phyloP scores from a whole-genome alignment of 106 monocot genomes.

The Narthecium ossifragum region DNA sequence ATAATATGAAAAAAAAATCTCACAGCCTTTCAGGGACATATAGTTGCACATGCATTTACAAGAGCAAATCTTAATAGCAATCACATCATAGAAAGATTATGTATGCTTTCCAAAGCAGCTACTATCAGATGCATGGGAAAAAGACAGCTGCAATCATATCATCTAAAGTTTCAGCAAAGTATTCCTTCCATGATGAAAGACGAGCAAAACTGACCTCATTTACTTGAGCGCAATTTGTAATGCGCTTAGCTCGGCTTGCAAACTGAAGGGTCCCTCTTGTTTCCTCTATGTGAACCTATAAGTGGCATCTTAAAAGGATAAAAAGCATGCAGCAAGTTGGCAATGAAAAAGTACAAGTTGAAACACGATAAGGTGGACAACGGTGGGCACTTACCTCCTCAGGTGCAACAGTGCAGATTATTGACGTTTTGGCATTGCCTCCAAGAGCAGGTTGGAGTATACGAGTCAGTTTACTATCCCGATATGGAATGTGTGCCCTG shows the following conservation, averaged over 20 bases:
- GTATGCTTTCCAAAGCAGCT: too few species aligned
- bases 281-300: conserved; percentile 87
- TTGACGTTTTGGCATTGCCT: conserved; percentile 91
- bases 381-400: conserved; percentile 61
- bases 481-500: conserved; percentile 84
- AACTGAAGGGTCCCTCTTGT: conserved; percentile 89
- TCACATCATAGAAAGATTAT: too few species aligned
- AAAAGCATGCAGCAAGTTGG: too few species aligned
- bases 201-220: conserved; percentile 59
- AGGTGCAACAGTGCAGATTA: conserved; percentile 94
- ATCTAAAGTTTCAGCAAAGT: too few species aligned
- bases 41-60: too few species aligned
- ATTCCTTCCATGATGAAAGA: too few species aligned
- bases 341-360: too few species aligned
- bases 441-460: conserved; percentile 96
- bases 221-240: conserved; percentile 96
- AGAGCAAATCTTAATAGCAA: too few species aligned
- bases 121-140: too few species aligned
- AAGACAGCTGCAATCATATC: too few species aligned
- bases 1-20: too few species aligned
- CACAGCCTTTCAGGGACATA: too few species aligned
- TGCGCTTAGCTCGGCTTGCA: conserved; percentile 92
- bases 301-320: neutral
- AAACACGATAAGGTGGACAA: neutral
- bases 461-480: conserved; percentile 92